Evolutionary conservation across 208 protist genomes (phyloP), one percentile per base, ranked within the genome.

Genomic region (Trypanosoma mega): DNA sequence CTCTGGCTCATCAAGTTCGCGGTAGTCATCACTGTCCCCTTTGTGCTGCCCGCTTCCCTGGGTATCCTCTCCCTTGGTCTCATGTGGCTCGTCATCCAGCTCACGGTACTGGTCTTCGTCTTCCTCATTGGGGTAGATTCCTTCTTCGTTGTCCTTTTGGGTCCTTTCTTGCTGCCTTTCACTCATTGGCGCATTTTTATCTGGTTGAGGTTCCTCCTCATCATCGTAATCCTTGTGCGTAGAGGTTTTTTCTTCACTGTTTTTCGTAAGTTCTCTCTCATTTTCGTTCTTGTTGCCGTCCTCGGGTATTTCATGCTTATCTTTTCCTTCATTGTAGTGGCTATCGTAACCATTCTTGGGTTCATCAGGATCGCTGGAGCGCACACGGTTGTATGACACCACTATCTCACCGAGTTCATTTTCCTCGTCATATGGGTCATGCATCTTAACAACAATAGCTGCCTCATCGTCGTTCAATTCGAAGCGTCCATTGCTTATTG

Each of bases 331-430:
- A 1, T 59, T 12, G 34, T 39, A 6, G 34, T 39, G 12, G 12
- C 34, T 12, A 6, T 39, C 34, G 34, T 16, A 39, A 16, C 34
- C 34, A 12, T 39, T 12, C 34, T 16, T 16, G 12, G 34, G 12
- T 12, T 39, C 34, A 6, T 39, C 34, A 29, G n/a, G 27, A 44
- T 45, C 39, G 23, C 56, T 49, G 29, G 60, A 54, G 62, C 85
- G 78, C 23, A 90, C 56, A 43, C 84, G 83, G 59, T 81, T 91
- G 80, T 88, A 94, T 45, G 73, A 77, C n/a, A 91, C 50, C 3
- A 94, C 57, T 31, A 94, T 72, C 53, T 94, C 87, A 26, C 87
- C 87, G 9, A 64, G 66, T 30, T 81, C 27, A 16, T 61, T 56
- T 1, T 71, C 39, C 8, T 65, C 70, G 34, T 69, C 47, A 52